A percentile compares a stretch with the other conserved stretches of the same genome.
These are phyloP conservation scores for Mariannaea sp. DNA, from an alignment of 2,329 filamentous ascomycete species.

Conservation along the genomic window DNA sequence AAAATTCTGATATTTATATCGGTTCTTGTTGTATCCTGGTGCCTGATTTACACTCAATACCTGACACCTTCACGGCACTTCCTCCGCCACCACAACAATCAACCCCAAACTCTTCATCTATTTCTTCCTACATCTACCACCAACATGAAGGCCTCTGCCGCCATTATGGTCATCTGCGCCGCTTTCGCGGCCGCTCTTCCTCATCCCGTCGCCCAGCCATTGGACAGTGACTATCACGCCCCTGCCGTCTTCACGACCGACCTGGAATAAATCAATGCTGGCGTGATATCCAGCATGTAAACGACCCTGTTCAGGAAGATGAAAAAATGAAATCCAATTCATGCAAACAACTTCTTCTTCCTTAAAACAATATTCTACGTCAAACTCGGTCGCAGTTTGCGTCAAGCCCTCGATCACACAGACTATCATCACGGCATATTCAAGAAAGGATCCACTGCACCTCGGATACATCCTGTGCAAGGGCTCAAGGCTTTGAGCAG, in stretches of 20 bases:
- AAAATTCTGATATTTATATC: background rate
- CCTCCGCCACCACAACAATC: background rate
- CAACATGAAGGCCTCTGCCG: slow-evolving; percentile 17
- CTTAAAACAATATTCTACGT: no score
- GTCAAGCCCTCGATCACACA: no score
- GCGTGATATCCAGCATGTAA: no score
- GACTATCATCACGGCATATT: no score
- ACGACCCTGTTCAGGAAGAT: no score
- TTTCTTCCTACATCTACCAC: background rate
- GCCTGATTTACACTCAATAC: background rate
- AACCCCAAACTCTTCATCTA: background rate
- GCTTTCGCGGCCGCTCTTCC: slow-evolving; percentile 9
- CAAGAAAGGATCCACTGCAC: no score
- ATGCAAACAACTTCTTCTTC: no score
- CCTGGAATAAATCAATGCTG: slow-evolving; percentile 10
- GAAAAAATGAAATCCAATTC: no score
- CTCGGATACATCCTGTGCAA: no score
- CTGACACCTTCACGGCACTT: background rate
- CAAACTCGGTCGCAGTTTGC: no score
- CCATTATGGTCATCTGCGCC: slow-evolving; percentile 9
- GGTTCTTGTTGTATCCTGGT: no score
- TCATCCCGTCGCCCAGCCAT: slow-evolving; percentile 8
- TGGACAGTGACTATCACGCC: slow-evolving; percentile 1
- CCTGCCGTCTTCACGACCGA: slow-evolving; percentile 12
- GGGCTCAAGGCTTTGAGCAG: no score